Evolutionary conservation across 2,329 filamentous ascomycete species (phyloP), one percentile per base, ranked within the genome.

Genomic region (Sporothrix humicola): DNA sequence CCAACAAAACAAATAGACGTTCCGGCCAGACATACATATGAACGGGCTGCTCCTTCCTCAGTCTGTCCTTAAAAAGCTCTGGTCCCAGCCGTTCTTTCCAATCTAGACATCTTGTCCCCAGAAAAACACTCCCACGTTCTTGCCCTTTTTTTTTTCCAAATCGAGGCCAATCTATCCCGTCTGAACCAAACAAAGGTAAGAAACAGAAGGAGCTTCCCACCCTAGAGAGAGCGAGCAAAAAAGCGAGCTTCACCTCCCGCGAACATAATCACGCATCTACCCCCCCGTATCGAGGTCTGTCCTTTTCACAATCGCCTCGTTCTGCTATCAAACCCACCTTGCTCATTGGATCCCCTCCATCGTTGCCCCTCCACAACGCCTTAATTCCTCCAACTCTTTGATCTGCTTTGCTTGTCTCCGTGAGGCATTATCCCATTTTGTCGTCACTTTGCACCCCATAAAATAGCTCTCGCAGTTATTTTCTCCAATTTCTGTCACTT

Each of bases 361-460:
- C 59, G 54, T 76, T 76, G 73, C 75, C 75, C 75, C 75, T 75
- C 75, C 69, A 75, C 59, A 69, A 69, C 68, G 61, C 46, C 68
- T 52, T 59, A 73, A 69, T 73, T 71, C 69, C 70, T 73, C 61
- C 50, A 44, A 56, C 54, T 71, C 59, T 37, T 66, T 69, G 48
- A 65, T 71, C 69, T 66, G 50, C 50, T 26, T 61, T 68, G 31
- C 37, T n/a, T 59, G 42, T 61, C 42, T 71, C 56, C 52, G 17
- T 76, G 75, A 73, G 75, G 75, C 72, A 76, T 76, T 73, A 73
- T 73, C 71, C 37, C 50, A n/a, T 42, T 54, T 20, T 69, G 37
- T 66, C 59, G 48, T 65, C 46, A 42, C 68, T 70, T 17, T 44
- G 69, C 44, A 23, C 54, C 42, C 56, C 61, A 69, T 59, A 46